A percentile compares a stretch with the other conserved stretches of the same genome.
These are phyloP conservation scores for Blastocystis sp. DNA, from an alignment of 352 stramenopile genomes.

Conservation along the genomic window DNA sequence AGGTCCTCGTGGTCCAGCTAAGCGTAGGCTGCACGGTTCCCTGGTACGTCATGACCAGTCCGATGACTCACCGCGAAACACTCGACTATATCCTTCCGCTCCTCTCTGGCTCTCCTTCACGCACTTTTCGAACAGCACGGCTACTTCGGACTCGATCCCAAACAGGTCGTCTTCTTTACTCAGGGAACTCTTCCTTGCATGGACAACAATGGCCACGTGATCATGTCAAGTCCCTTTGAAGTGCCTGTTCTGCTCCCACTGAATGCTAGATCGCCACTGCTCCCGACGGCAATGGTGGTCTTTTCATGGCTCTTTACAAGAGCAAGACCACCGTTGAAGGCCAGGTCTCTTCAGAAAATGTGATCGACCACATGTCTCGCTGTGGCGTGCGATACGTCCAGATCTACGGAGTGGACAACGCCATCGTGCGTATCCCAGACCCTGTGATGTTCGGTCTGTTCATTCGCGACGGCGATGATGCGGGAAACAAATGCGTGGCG, in stretches of 20 bases:
- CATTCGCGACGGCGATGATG: conserved; percentile 75
- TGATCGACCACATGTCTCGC: conserved; percentile 68
- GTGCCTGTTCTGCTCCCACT: background rate
- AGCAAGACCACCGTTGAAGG: conserved; percentile 10
- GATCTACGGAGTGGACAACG: conserved; percentile 79
- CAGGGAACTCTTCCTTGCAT: conserved; percentile 78
- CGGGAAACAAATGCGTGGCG: conserved; percentile 78
- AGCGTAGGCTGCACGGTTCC: conserved; percentile 64
- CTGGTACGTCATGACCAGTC: conserved; percentile 78
- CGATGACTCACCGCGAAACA: conserved; percentile 76
- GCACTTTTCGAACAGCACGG: conserved; percentile 70
- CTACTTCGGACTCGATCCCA: conserved; percentile 72
- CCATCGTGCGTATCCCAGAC: conserved; percentile 70
- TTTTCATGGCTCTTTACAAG: conserved; percentile 62
- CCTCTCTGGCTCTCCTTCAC: background rate
- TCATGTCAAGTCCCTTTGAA: background rate
- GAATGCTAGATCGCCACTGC: conserved; percentile 70
- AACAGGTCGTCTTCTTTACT: conserved; percentile 75
- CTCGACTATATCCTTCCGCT: conserved; percentile 64
- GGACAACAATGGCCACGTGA: conserved; percentile 48
- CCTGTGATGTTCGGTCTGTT: conserved; percentile 77
- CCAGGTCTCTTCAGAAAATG: background rate
- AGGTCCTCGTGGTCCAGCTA: background rate
- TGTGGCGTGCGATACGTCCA: conserved; percentile 76
- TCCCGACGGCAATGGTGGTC: conserved; percentile 73